phyloP scores from a whole-genome alignment of 2,329 filamentous ascomycete species.

The Trichoderma brevicompactum region DNA sequence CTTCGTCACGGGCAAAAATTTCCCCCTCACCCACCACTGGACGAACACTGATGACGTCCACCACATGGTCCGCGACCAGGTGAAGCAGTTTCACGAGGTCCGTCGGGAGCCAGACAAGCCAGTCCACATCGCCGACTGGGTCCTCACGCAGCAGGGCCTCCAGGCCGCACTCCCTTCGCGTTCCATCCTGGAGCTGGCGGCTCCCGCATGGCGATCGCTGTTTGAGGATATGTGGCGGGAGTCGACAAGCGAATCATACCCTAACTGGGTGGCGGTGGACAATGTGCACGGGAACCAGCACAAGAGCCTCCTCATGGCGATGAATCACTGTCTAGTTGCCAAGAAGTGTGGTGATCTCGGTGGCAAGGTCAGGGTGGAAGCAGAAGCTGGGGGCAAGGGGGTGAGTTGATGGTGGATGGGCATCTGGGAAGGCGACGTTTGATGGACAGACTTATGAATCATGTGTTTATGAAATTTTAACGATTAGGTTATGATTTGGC shows the following conservation, averaged over 20 bases:
- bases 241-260: constrained; percentile 36
- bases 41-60: constrained; percentile 30
- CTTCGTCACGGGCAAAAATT: constrained; percentile 36
- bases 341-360: constrained; percentile 35
- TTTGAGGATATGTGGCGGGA: constrained; percentile 36
- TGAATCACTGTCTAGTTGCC: constrained; percentile 41
- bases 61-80: constrained; percentile 34
- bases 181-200: constrained; percentile 30
- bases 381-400: background rate
- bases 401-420: too few relatives aligned
- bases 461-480: too few relatives aligned
- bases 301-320: constrained; percentile 36
- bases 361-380: constrained; percentile 30
- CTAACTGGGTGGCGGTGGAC: constrained; percentile 43
- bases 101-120: constrained; percentile 28
- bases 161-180: constrained; percentile 8
- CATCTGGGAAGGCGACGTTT: too few relatives aligned
- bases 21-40: constrained; percentile 37
- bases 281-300: constrained; percentile 35
- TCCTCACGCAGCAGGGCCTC: constrained; percentile 33
- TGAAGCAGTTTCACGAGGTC: constrained; percentile 28
- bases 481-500: too few relatives aligned
- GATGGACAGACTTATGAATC: background rate
- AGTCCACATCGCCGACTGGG: constrained; percentile 38
- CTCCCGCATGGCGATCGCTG: constrained; percentile 33